Percentiles rank a stretch among this genome's conserved stretches.
phyloP scores from a whole-genome alignment of 1,139 yeast species.

The Kodamaea fungicola region DNA sequence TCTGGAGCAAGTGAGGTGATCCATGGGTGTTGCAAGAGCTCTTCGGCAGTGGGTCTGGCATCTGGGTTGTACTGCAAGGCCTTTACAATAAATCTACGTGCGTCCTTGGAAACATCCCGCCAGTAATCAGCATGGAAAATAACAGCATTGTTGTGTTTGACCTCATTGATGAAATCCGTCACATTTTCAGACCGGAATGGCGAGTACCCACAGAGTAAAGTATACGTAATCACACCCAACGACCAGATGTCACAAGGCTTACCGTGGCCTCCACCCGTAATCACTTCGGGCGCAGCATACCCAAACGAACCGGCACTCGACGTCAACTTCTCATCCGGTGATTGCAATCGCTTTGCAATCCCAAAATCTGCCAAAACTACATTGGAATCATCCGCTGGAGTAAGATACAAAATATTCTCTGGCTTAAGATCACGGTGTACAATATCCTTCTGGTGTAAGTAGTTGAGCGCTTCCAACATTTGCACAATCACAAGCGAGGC shows the following conservation, averaged over 20 bases:
- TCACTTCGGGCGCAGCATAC: conserved; percentile 91
- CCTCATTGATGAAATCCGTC: conserved; percentile 77
- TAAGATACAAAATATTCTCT: conserved; percentile 73
- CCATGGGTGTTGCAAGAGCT: conserved; percentile 71
- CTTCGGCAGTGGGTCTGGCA: conserved; percentile 62
- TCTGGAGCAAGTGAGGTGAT: conserved; percentile 47
- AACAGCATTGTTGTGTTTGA: conserved; percentile 63
- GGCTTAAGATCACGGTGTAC: conserved; percentile 93
- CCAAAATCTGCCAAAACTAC: conserved; percentile 91
- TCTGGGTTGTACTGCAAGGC: conserved; percentile 66
- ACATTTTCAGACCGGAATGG: conserved; percentile 88
- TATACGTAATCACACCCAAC: conserved; percentile 85
- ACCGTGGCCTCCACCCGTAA: conserved; percentile 76
- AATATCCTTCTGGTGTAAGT: conserved; percentile 69
- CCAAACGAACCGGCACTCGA: conserved; percentile 90
- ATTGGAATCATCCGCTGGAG: conserved; percentile 51
- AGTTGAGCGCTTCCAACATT: conserved; percentile 67
- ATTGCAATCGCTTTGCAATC: conserved; percentile 69
- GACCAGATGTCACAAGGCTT: conserved; percentile 92
- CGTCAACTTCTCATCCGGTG: conserved; percentile 61
- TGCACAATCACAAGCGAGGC: conserved; percentile 71
- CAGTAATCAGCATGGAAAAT: conserved; percentile 86
- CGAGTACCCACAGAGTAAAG: conserved; percentile 86
- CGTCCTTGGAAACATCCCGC: conserved; percentile 72
- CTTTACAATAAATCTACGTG: conserved; percentile 66